Percentiles rank a stretch among this genome's conserved stretches.
These are phyloP conservation scores for Penicillium freii DNA, from an alignment of 2,329 filamentous ascomycete genomes.

Conservation along the genomic window DNA sequence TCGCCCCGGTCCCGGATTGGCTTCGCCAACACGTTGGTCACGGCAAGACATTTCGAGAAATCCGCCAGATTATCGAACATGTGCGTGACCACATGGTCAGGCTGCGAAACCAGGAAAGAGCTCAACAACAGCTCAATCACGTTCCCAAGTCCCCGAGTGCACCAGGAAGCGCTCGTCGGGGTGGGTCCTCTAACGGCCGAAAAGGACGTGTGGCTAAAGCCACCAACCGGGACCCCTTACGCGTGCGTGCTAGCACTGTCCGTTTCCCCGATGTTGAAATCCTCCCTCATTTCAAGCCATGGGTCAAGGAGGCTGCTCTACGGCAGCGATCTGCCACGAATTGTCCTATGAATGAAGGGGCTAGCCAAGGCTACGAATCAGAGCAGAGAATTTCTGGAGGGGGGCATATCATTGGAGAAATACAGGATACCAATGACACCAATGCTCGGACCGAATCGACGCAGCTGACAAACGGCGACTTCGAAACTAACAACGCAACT, in stretches of 20 bases:
- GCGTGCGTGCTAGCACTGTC: conserved; percentile 6
- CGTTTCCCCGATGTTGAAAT: conserved; percentile 44
- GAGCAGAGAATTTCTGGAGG: not conserved
- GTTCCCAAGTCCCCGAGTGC: not conserved
- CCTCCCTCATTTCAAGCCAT: conserved; percentile 32
- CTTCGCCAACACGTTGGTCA: conserved; percentile 25
- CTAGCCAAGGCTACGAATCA: not conserved
- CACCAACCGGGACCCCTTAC: not conserved
- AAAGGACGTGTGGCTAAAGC: not conserved
- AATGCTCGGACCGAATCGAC: not conserved
- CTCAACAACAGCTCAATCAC: conserved; percentile 3
- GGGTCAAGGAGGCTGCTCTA: conserved; percentile 12
- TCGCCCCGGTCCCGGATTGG: conserved; percentile 37
- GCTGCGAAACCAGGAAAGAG: conserved; percentile 6
- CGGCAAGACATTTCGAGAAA: conserved; percentile 31
- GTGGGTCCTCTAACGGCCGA: not conserved
- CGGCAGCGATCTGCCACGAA: not conserved
- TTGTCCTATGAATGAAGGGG: not conserved
- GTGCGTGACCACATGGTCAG: conserved; percentile 25
- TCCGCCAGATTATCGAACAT: conserved; percentile 27
- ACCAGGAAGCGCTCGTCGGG: not conserved
- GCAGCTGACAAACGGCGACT: not conserved
- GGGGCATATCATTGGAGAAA: not conserved
- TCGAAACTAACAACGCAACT: too few relatives aligned
- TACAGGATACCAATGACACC: not conserved